Evolutionary conservation across 495 filamentous ascomycete genomes (phyloP), one percentile per base, ranked within the genome.

Genomic region (Collariella sp.): DNA sequence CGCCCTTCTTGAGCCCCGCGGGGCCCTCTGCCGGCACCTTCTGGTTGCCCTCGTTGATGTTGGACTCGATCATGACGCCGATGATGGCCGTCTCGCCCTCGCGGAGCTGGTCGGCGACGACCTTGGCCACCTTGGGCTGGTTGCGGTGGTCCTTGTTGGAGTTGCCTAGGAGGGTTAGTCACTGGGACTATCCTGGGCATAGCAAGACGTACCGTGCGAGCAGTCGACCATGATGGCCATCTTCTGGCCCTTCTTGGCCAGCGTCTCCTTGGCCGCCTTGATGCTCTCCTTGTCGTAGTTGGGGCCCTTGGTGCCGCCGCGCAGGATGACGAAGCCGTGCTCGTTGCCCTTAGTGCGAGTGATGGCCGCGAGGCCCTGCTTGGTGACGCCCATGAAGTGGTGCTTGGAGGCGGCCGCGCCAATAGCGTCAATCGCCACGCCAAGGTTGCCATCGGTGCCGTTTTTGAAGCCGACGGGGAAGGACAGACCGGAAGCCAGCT

Each of bases 391-490:
- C 79, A 98, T 89, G 79, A 98, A 98, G 71, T 94, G 89, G 72
- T 98, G 93, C 61, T 86, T 87, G 55, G 90, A 83, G 29, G 88
- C 85, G 2, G 93, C 93, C 7, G 89, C 84, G 51, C 94, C 91
- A 56, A 96, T 94, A 42, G 93, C 93, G 65, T 98, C 93, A 58
- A 98, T 91, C 38, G 91, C 90, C n/a, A 98, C 91, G 20, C 79
- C 82, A 46, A 98, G 72, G 62, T 85, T 87, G n/a, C 93, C 93
- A 64, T 98, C 93, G 29, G 93, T 98, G 43, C 93, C 94, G 67
- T 98, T 98, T 82, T 97, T 98, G 85, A 95, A 98, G 13, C 93
- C 93, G 46, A 98, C 90, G 5, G 93, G 93, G 83, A 96, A 98
- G 40, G 89, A 95, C 19, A 98, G 81, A 60, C 93, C 93, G n/a